Evolutionary conservation across 2,329 filamentous ascomycete species (phyloP), one percentile per base, ranked within the genome.

Genomic region (Colletotrichum melonis): DNA sequence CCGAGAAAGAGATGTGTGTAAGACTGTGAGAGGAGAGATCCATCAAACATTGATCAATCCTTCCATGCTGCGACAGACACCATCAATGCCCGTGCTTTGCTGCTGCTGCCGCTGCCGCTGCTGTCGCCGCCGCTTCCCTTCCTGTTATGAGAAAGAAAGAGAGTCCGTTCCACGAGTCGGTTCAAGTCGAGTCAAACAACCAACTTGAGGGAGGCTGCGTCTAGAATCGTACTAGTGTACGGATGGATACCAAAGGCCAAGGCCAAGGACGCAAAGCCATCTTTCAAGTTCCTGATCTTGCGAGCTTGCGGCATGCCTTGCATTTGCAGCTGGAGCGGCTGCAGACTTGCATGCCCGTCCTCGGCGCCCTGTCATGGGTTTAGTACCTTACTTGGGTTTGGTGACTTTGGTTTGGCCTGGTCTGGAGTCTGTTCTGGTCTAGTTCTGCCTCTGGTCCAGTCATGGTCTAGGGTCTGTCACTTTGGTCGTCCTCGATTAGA

Each of bases 11-110:
- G 38, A 42, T 42, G 38, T 32, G 11, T 46, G 19, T 49, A 19
- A 42, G 38, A 42, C 14, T 42, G 38, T 16, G 38, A 49, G 28
- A 38, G 62, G 16, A 38, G 58, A 75, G 75, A 74, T 76, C 60
- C 78, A 80, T 82, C 80, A 82, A 82, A 82, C 80, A 77, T 72
- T 70, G 74, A 75, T 76, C 76, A 76, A 76, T 75, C 77, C 70
- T 75, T 38, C 64, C 74, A 75, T 76, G 68, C 75, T 76, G 77
- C 73, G 68, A 74, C 76, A 74, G 67, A 56, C 35, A 49, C 22
- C 24, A 63, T 75, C 76, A 72, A 78, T 78, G 78, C 76, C 74
- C 52, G 59, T 63, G 59, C 59, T 67, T 57, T 12, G 64, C 62
- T 19, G 55, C 54, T 12, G 35, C 46, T 46, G 32, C 3, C 12